These are phyloP conservation scores for Trichosporon inkin DNA, from an alignment of 1,284 basidiomycete genomes.

Conservation along the genomic window DNA sequence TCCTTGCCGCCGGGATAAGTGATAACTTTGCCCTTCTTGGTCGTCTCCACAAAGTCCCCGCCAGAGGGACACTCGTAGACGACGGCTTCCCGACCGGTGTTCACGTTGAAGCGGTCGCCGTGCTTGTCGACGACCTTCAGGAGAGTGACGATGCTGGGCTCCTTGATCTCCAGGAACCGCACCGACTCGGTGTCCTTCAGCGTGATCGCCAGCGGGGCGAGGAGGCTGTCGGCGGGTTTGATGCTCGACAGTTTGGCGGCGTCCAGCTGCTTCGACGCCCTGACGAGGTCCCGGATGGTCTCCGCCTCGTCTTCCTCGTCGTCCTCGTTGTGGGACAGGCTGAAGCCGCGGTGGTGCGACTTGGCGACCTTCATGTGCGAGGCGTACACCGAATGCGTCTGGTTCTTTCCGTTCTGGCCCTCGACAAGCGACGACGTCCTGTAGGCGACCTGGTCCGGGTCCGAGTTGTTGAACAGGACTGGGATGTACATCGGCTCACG, in stretches of 20 bases:
- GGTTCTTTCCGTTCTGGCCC: conserved; percentile 44
- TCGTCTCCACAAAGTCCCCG: conserved; percentile 36
- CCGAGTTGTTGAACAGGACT: conserved; percentile 80
- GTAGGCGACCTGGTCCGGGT: conserved; percentile 69
- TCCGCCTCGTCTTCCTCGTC: conserved; percentile 63
- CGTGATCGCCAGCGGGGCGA: conserved; percentile 25
- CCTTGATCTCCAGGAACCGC: conserved; percentile 64
- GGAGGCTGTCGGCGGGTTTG: conserved; percentile 38
- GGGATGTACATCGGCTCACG: conserved; percentile 43
- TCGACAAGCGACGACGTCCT: conserved; percentile 66
- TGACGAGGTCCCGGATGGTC: conserved; percentile 41
- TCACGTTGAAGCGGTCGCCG: conserved; percentile 60
- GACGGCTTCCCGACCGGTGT: conserved; percentile 62
- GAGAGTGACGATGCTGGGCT: conserved; percentile 68
- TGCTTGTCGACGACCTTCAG: conserved; percentile 68
- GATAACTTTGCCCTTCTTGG: conserved; percentile 26
- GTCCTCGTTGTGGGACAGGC: conserved; percentile 34
- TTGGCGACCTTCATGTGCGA: conserved; percentile 28
- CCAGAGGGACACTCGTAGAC: conserved; percentile 76
- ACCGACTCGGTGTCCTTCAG: conserved; percentile 60
- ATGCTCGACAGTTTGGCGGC: conserved; percentile 47
- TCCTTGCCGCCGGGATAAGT: conserved; percentile 4
- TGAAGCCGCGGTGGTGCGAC: conserved; percentile 28
- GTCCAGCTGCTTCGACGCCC: conserved; percentile 44
- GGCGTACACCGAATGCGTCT: conserved; percentile 25